Percentiles rank a stretch among this genome's conserved stretches.
These are phyloP conservation scores for Hippophae tibetana DNA, from an alignment of 306 rosid genomes.

Conservation along the genomic window DNA sequence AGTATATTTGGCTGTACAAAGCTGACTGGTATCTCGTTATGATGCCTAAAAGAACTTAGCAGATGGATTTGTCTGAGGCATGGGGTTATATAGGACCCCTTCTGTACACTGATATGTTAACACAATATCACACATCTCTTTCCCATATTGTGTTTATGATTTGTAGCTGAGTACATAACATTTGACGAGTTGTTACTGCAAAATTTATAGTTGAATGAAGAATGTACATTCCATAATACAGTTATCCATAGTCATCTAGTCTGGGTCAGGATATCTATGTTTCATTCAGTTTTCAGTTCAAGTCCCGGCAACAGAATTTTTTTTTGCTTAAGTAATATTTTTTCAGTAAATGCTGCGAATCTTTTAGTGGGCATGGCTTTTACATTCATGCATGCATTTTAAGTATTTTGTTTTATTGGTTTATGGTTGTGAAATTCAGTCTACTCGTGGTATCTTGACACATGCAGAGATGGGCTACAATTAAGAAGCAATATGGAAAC, in stretches of 20 bases:
- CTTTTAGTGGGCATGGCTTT: background rate
- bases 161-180: too few species aligned
- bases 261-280: slow-evolving; percentile 60
- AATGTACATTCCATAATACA: background rate
- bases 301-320: slow-evolving; percentile 42
- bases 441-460: slow-evolving; percentile 22
- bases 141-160: background rate
- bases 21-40: too few species aligned
- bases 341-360: background rate
- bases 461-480: slow-evolving; percentile 74
- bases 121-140: too few species aligned
- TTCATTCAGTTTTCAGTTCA: slow-evolving; percentile 57
- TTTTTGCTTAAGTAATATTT: background rate
- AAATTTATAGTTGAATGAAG: background rate
- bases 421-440: slow-evolving; percentile 6
- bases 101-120: too few species aligned
- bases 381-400: background rate
- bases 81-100: too few species aligned
- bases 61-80: too few species aligned
- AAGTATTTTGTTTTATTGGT: background rate
- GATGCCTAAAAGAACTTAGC: too few species aligned
- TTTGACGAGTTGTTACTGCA: too few species aligned
- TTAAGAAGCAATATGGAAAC: slow-evolving; percentile 44
- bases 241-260: slow-evolving; percentile 47
- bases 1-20: too few species aligned